Conservation (phyloP, 345 rosid species). For the Populus davidiana region DNA sequence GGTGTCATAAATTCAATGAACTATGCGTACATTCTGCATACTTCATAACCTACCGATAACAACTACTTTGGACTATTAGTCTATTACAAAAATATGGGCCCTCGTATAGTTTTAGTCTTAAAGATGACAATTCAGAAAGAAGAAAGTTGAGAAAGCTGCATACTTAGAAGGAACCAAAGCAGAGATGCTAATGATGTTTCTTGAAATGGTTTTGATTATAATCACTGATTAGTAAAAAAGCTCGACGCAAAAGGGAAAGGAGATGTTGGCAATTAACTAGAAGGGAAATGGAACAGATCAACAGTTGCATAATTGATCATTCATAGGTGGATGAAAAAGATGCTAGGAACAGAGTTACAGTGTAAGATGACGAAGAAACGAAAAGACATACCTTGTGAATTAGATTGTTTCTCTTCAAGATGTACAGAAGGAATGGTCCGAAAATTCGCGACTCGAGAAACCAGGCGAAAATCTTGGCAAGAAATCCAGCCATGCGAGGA, state of each 20-base stretch:
- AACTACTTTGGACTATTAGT: background rate
- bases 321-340: background rate
- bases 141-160: background rate
- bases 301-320: background rate
- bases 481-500: slow-evolving; percentile 69
- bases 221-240: background rate
- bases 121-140: background rate
- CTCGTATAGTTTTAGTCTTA: background rate
- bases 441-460: slow-evolving; percentile 47
- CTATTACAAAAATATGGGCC: background rate
- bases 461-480: slow-evolving; percentile 60
- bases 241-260: background rate
- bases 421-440: slow-evolving; percentile 41
- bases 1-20: background rate
- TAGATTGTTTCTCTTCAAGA: slow-evolving; percentile 54
- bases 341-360: background rate
- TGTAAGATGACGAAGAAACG: background rate
- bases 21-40: background rate
- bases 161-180: too few relatives aligned
- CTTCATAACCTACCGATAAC: background rate
- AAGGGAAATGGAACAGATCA: background rate
- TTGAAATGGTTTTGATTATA: background rate
- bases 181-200: background rate
- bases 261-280: background rate
- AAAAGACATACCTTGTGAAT: slow-evolving; percentile 45